These are phyloP conservation scores for Leptographium wingfieldii DNA, from an alignment of 2,329 filamentous ascomycete genomes.

Conservation along the genomic window DNA sequence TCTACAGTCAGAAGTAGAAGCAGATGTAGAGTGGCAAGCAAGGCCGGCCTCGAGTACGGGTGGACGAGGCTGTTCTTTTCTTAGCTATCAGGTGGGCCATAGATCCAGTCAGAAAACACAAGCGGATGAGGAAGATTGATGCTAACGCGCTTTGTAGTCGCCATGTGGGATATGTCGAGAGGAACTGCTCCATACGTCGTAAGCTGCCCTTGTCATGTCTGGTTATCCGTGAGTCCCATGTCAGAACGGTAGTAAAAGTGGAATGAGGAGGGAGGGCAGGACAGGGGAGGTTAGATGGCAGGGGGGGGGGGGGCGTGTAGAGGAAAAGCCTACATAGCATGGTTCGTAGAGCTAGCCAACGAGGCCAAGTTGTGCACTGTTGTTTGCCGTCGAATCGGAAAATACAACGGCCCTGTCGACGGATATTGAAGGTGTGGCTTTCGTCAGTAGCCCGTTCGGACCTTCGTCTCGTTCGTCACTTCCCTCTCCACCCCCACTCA, in stretches of 20 bases:
- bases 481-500: neutral
- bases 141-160: too few relatives aligned
- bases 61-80: too few relatives aligned
- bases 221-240: too few relatives aligned
- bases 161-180: too few relatives aligned
- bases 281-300: neutral
- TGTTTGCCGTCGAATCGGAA: slow-evolving; percentile 9
- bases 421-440: neutral
- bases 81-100: too few relatives aligned
- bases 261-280: neutral
- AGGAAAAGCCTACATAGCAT: neutral
- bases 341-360: neutral
- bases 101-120: too few relatives aligned
- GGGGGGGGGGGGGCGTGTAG: neutral
- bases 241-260: too few relatives aligned
- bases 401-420: slow-evolving; percentile 3
- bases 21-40: neutral
- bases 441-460: neutral
- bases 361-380: neutral
- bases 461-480: neutral
- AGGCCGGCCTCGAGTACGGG: too few relatives aligned
- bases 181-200: too few relatives aligned
- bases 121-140: too few relatives aligned
- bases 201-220: too few relatives aligned
- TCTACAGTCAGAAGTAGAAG: neutral